phyloP scores from a whole-genome alignment of 305 asterid genomes.

The Fraxinus floribunda region DNA sequence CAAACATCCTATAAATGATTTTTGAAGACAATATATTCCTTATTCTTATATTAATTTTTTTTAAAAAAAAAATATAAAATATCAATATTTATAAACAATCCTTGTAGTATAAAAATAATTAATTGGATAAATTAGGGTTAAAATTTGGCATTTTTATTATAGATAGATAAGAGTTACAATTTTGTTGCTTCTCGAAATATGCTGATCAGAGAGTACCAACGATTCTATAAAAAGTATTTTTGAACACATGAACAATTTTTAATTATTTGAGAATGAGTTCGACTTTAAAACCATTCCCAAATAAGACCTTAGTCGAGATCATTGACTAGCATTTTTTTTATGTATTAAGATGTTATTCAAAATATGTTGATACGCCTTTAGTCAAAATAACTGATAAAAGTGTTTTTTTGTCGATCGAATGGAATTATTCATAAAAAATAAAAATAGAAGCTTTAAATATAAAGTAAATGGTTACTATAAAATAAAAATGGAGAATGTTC shows the following conservation, averaged over 20 bases:
- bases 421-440: neutral
- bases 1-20: too few relatives aligned
- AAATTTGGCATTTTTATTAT: neutral
- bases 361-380: neutral
- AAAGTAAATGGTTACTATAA: neutral
- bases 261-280: too few relatives aligned
- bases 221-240: too few relatives aligned
- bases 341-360: too few relatives aligned
- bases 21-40: too few relatives aligned
- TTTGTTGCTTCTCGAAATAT: neutral
- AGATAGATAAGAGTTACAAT: neutral
- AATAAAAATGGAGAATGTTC: conserved; percentile 14
- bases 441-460: neutral
- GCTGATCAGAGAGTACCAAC: too few relatives aligned
- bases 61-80: too few relatives aligned
- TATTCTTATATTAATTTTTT: too few relatives aligned
- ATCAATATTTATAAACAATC: too few relatives aligned
- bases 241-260: too few relatives aligned
- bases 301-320: neutral
- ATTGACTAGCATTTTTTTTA: neutral
- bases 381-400: neutral
- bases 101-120: too few relatives aligned
- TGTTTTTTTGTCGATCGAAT: neutral
- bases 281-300: neutral
- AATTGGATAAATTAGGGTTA: neutral